Evolutionary conservation across 2,329 filamentous ascomycete species (phyloP).

Genomic region (Fusarium sp.): DNA sequence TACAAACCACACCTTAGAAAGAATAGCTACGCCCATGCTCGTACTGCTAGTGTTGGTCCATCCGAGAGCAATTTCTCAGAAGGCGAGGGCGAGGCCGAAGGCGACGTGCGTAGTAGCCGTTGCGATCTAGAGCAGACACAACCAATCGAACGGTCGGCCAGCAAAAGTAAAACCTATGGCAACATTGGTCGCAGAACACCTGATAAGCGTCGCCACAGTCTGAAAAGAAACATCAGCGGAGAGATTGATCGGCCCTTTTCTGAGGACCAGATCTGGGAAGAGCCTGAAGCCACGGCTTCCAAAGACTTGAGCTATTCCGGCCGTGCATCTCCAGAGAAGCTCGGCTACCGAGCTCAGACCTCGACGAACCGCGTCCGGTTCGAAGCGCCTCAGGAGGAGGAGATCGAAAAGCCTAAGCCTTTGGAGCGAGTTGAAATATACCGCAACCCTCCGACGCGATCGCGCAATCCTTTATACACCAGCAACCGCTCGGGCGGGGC

Average conservation of each 20-base stretch:
- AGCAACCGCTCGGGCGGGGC: slow-evolving; percentile 65
- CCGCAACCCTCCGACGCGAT: slow-evolving; percentile 85
- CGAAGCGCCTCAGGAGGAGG: slow-evolving; percentile 57
- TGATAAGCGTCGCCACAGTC: slow-evolving; percentile 68
- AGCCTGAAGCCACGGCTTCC: slow-evolving; percentile 68
- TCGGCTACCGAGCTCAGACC: slow-evolving; percentile 52
- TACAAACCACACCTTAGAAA: slow-evolving; percentile 78
- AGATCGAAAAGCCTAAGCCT: slow-evolving; percentile 53
- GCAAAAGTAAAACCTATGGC: slow-evolving; percentile 57
- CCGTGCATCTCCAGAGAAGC: slow-evolving; percentile 51
- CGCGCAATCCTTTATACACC: slow-evolving; percentile 83
- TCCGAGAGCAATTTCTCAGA: slow-evolving; percentile 64
- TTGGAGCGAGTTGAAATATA: slow-evolving; percentile 78
- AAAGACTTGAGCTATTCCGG: slow-evolving; percentile 37
- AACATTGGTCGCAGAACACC: slow-evolving; percentile 54
- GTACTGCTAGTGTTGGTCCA: slow-evolving; percentile 65
- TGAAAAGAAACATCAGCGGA: slow-evolving; percentile 77
- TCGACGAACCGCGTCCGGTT: slow-evolving; percentile 53
- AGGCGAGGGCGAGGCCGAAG: slow-evolving; percentile 59
- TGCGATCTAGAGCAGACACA: slow-evolving; percentile 44
- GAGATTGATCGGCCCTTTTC: slow-evolving; percentile 76
- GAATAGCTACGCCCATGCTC: slow-evolving; percentile 77
- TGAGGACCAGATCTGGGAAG: slow-evolving; percentile 88
- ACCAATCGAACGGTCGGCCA: slow-evolving; percentile 30
- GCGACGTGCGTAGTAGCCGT: slow-evolving; percentile 51